Percentiles rank a stretch among this genome's conserved stretches.
These are phyloP conservation scores for Dendrocalamus latiflorus DNA, from an alignment of 202 grass and related monocot genomes.

Conservation along the genomic window DNA sequence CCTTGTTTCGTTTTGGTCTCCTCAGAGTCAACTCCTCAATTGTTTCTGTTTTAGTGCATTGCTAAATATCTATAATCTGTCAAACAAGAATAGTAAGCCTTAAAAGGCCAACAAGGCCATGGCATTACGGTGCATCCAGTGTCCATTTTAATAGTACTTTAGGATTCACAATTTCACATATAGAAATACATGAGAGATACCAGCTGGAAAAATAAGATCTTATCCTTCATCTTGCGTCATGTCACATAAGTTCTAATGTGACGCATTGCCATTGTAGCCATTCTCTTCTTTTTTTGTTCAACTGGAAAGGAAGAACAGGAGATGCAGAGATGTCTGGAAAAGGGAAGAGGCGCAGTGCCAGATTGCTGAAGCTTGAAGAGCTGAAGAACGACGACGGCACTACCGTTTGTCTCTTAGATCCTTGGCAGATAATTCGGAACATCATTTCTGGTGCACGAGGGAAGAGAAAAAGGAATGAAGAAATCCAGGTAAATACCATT, in stretches of 20 bases:
- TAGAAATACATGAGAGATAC: slow-evolving; percentile 1
- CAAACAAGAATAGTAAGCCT: slow-evolving; percentile 6
- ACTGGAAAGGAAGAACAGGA: neutral
- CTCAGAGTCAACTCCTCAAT: neutral
- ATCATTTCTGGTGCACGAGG: slow-evolving; percentile 31
- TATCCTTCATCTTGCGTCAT: neutral
- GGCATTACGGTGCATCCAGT: neutral
- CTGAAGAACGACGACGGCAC: slow-evolving; percentile 44
- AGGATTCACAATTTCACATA: slow-evolving; percentile 3
- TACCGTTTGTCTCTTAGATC: slow-evolving; percentile 29
- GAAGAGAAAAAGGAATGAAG: slow-evolving; percentile 37
- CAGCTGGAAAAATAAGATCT: slow-evolving; percentile 35
- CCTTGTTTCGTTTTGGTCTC: neutral
- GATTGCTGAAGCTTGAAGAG: slow-evolving; percentile 55
- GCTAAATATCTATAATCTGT: slow-evolving; percentile 8
- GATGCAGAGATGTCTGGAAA: slow-evolving; percentile 40
- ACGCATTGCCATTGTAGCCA: slow-evolving; percentile 3
- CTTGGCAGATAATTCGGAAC: slow-evolving; percentile 34
- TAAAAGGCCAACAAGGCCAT: slow-evolving; percentile 17
- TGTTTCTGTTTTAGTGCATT: neutral
- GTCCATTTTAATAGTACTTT: slow-evolving; percentile 4
- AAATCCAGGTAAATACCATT: slow-evolving; percentile 19
- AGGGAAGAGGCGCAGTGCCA: slow-evolving; percentile 68
- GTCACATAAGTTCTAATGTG: neutral
- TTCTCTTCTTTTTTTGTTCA: neutral